A percentile compares a stretch with the other conserved stretches of the same genome.
Conservation (phyloP, 2,329 filamentous ascomycete species). For the Penicillium polonicum region DNA sequence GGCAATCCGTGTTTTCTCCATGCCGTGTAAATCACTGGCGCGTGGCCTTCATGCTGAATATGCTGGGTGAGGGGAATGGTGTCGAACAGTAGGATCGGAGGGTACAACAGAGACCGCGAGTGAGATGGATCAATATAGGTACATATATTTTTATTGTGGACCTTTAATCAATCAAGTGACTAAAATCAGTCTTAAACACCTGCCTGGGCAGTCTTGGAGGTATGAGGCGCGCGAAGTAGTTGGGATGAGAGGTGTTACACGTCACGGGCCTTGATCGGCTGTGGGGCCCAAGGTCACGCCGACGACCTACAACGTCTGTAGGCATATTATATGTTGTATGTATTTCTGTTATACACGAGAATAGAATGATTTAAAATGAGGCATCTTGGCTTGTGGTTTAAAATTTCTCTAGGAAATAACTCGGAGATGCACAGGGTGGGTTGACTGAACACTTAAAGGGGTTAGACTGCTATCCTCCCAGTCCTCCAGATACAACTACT, state of each 20-base stretch:
- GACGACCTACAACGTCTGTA: background rate
- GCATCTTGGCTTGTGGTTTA: background rate
- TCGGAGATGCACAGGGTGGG: background rate
- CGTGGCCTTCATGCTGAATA: conserved; percentile 34
- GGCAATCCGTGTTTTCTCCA: conserved; percentile 48
- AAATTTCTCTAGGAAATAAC: background rate
- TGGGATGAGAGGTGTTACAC: conserved; percentile 9
- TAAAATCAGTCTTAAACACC: background rate
- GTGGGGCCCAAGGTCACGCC: conserved; percentile 9
- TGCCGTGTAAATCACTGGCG: conserved; percentile 36
- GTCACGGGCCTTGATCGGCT: conserved; percentile 10
- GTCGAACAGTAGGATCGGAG: background rate
- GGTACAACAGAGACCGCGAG: background rate
- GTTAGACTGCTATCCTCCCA: too few species aligned
- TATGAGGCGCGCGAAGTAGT: conserved; percentile 3
- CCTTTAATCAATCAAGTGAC: background rate
- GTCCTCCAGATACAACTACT: too few species aligned
- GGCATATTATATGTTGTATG: background rate
- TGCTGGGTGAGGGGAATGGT: conserved; percentile 5
- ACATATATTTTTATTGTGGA: background rate
- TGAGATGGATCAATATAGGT: background rate
- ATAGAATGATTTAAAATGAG: background rate
- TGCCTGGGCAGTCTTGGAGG: background rate
- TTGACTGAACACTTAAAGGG: background rate
- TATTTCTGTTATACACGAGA: background rate